Base-by-base conservation (phyloP, 257 asterid genomes). In the Phtheirospermum japonicum region DNA sequence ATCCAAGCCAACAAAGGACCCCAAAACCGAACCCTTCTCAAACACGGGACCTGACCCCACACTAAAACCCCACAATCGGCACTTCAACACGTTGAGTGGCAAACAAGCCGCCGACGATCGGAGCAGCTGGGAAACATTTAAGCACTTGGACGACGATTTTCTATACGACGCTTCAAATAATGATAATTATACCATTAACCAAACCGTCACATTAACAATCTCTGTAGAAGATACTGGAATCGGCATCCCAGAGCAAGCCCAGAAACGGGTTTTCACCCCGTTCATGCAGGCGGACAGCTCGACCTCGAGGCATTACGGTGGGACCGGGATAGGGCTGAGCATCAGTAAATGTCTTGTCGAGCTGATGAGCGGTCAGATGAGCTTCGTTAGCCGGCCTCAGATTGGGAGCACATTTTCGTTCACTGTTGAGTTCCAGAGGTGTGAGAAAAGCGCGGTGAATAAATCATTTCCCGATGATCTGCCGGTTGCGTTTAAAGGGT, bases 281-380 rank as follows among this genome's bases (percentile, higher is more conserved):
- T 91, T 91, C 65, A 91, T 91, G 98, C 98, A 91, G 76, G 98
- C 98, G 4, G 98, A 91, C 74, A 91, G 98, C 68, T 88, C 98
- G 30, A 91, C 95, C 23, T 91, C 98, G 40, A 74, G 98, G 49
- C 72, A 83, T 53, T 91, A 88, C 20, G 98, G 98, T 57, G 98
- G 98, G 59, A 91, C 98, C 0, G 98, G 98, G 39, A 86, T 91
- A 23, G 98, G 98, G 34, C 67, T 91, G 75, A 91, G 95, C 80
- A 91, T 91, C 57, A 84, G 98, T 55, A 83, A 88, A 79, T 86
- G 95, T 67, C 86, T 91, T 11, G 98, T 91, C 3, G 95, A 80
- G 82, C 83, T 88, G 43, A 91, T 91, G 96, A 90, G 95, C 4
- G 98, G 98, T 62, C 81, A 65, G n/a, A 91, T 91, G 82, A 75